Evolutionary conservation across 331 rosid species (phyloP).

Genomic region (Pyrus hybrid): DNA sequence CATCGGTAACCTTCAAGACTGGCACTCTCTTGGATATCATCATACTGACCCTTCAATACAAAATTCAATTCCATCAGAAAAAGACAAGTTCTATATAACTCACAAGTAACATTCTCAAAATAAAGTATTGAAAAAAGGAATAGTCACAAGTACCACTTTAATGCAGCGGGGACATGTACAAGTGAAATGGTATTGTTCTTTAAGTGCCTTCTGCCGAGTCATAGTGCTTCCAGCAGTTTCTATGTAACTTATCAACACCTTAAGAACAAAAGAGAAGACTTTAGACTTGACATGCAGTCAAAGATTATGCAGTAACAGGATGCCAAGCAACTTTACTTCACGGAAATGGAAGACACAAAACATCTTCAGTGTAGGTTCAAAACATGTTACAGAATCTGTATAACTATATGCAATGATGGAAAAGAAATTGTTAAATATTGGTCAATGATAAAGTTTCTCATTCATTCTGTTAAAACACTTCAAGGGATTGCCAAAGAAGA

Average conservation of each 20-base stretch:
- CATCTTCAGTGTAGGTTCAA: neutral
- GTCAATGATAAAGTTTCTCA: too few relatives aligned
- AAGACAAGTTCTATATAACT: neutral
- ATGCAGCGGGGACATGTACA: slow-evolving; percentile 73
- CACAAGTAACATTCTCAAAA: slow-evolving; percentile 9
- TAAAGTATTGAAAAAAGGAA: slow-evolving; percentile 4
- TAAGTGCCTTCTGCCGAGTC: slow-evolving; percentile 78
- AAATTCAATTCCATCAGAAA: slow-evolving; percentile 18
- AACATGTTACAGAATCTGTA: too few relatives aligned
- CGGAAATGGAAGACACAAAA: neutral
- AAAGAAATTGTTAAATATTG: too few relatives aligned
- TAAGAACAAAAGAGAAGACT: slow-evolving; percentile 12
- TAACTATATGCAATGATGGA: too few relatives aligned
- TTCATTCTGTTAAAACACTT: too few relatives aligned
- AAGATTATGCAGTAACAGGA: neutral
- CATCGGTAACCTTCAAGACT: slow-evolving; percentile 81
- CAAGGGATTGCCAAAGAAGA: too few relatives aligned
- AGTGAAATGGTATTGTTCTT: slow-evolving; percentile 70
- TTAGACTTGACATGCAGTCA: slow-evolving; percentile 3
- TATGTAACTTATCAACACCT: slow-evolving; percentile 83
- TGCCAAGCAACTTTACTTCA: neutral
- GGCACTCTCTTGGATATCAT: slow-evolving; percentile 70
- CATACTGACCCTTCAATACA: slow-evolving; percentile 56
- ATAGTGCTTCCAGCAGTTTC: slow-evolving; percentile 84
- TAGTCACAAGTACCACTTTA: slow-evolving; percentile 47